These are phyloP conservation scores for Kazachstania taianensis DNA, from an alignment of 805 yeast genomes.

Conservation along the genomic window DNA sequence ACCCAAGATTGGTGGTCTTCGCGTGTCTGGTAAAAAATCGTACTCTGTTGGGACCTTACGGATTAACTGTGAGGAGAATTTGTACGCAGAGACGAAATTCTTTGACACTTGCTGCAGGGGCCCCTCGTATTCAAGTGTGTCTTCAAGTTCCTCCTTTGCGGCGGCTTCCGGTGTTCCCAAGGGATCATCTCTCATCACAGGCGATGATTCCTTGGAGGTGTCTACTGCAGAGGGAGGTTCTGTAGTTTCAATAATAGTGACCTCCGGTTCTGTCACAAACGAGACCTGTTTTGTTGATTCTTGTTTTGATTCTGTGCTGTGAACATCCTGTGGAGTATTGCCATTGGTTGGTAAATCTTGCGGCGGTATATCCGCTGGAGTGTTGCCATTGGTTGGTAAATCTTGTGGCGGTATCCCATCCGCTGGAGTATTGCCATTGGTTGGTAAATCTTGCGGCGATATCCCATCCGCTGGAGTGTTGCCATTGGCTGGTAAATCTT, in stretches of 20 bases:
- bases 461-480: too few species aligned
- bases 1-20: neutral
- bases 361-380: too few species aligned
- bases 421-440: too few species aligned
- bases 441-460: too few species aligned
- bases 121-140: conserved; percentile 41
- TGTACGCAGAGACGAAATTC: conserved; percentile 35
- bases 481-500: too few species aligned
- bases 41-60: conserved; percentile 1
- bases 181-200: neutral
- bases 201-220: conserved; percentile 6
- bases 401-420: too few species aligned
- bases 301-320: too few species aligned
- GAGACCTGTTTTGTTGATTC: conserved; percentile 14
- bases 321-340: too few species aligned
- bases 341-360: too few species aligned
- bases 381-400: too few species aligned
- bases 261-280: conserved; percentile 12
- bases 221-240: conserved; percentile 7
- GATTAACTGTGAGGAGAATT: neutral
- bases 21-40: conserved; percentile 2
- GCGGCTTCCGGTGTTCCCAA: conserved; percentile 3
- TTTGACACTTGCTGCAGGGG: conserved; percentile 54
- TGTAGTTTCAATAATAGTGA: conserved; percentile 11
- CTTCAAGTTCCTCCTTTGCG: conserved; percentile 10